Evolutionary conservation across 2,329 filamentous ascomycete species (phyloP), one percentile per base, ranked within the genome.

Genomic region (Penicillium glabrum): DNA sequence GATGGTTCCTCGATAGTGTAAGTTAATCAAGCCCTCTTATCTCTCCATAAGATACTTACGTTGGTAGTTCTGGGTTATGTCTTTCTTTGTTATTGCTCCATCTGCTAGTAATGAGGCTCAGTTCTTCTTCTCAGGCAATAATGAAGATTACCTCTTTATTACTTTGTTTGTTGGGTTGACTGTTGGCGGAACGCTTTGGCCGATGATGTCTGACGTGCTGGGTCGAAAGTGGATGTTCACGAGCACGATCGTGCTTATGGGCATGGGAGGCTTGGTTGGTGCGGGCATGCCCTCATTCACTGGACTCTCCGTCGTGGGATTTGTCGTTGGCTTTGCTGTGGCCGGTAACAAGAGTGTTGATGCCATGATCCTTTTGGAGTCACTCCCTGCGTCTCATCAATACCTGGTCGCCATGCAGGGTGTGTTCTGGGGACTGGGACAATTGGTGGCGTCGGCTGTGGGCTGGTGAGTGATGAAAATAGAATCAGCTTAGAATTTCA

Each of bases 241-340:
- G 3, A 61, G 59, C 33, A 64, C 62, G 0, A n/a, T 66, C 1
- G 51, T 66, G 7, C 27, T 66, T 2, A 61, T 63, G 57, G 56
- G 61, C 1, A 61, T 61, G 56, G 61, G 58, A 11, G 64, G 59
- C 0, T 45, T 66, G 4, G 64, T 66, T 11, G 62, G 62, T 4
- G 64, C 64, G 2, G 64, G 62, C 3, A 62, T 63, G 61, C 61
- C 62, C 14, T 57, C 59, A 1, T 65, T 65, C 41, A 62, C 55
- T 3, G 58, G 59, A 76, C 71, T 66, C 8, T 64, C 54, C 33
- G 61, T 66, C 1, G 57, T 64, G 3, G 57, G 63, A 29, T 60
- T 51, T 33, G 57, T 66, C 13, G 55, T 66, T 2, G 63, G 63
- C 23, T 58, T 63, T 33, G 62, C 60, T 1, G 51, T 59, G 3